Conservation (phyloP, 495 filamentous ascomycete species). For the Penicillium antarcticum region DNA sequence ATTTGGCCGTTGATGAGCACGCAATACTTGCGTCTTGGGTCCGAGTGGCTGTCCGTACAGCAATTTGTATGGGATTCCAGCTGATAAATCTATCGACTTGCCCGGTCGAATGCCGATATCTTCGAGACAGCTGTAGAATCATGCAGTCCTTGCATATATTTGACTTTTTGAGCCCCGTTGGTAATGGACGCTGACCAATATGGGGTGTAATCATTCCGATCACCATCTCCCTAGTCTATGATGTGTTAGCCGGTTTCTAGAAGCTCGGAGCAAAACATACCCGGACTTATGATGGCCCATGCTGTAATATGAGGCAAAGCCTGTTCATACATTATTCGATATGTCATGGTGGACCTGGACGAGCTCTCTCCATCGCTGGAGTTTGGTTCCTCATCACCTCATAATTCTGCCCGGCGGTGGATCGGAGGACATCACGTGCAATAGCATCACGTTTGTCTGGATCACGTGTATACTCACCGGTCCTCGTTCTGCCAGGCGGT, state of each 20-base stretch:
- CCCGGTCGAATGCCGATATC: no score
- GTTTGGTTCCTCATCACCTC: background rate
- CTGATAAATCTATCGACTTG: slow-evolving; percentile 27
- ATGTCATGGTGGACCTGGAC: slow-evolving; percentile 10
- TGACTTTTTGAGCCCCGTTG: slow-evolving; percentile 4
- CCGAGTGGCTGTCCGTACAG: slow-evolving; percentile 16
- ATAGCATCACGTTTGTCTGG: no score
- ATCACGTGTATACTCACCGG: background rate
- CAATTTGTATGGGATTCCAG: slow-evolving; percentile 3
- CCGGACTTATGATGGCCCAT: no score
- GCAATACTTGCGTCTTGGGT: slow-evolving; percentile 38
- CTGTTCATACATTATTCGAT: slow-evolving; percentile 2
- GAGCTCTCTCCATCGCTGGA: background rate
- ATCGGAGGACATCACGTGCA: background rate
- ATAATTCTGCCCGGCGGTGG: slow-evolving; percentile 5
- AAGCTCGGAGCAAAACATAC: background rate
- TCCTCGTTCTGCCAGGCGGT: background rate
- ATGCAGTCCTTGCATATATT: background rate
- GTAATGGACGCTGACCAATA: slow-evolving; percentile 18
- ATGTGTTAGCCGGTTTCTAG: slow-evolving; percentile 13
- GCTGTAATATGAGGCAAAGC: background rate
- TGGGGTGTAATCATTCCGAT: background rate
- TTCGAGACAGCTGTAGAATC: background rate
- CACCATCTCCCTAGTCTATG: slow-evolving; percentile 8
- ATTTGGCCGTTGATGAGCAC: slow-evolving; percentile 28